A percentile compares a stretch with the other conserved stretches of the same genome.
Evolutionary conservation across 805 yeast genomes (phyloP).

Genomic region (Sungouiozyma ichnusensis): DNA sequence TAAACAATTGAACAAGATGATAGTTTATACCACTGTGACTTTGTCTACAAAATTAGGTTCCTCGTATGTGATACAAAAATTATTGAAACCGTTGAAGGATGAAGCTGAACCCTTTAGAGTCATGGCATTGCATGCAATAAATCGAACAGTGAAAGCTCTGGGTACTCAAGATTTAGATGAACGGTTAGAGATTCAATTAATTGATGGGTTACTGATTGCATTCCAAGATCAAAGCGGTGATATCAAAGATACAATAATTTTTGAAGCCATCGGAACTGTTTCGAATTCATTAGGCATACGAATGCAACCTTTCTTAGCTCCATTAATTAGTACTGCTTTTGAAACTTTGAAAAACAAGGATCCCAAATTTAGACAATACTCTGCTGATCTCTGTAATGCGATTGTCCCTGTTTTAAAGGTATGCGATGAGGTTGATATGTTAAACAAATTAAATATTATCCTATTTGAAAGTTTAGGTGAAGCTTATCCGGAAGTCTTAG

Average conservation of each 20-base stretch:
- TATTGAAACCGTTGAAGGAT: conserved; percentile 59
- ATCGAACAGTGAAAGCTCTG: conserved; percentile 38
- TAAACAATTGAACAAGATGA: conserved; percentile 42
- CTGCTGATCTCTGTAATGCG: conserved; percentile 64
- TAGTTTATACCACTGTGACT: conserved; percentile 60
- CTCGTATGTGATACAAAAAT: conserved; percentile 43
- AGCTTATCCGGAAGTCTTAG: conserved; percentile 86
- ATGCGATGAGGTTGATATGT: conserved; percentile 53
- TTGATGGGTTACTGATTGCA: conserved; percentile 73
- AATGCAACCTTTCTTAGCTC: conserved; percentile 59
- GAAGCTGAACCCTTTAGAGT: conserved; percentile 69
- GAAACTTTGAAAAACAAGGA: conserved; percentile 63
- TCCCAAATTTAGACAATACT: conserved; percentile 67
- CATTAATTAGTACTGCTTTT: conserved; percentile 60
- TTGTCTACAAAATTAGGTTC: conserved; percentile 62
- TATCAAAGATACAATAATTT: conserved; percentile 35
- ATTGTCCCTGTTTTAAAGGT: conserved; percentile 55
- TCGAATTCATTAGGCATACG: conserved; percentile 52
- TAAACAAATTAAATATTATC: conserved; percentile 61
- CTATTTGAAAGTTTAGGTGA: conserved; percentile 90
- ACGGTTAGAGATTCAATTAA: conserved; percentile 49
- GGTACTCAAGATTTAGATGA: conserved; percentile 55
- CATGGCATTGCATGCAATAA: conserved; percentile 67
- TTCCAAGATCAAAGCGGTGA: conserved; percentile 66
- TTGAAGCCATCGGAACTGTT: conserved; percentile 56